These are phyloP conservation scores for Botrytis galanthina DNA, from an alignment of 2,329 filamentous ascomycete genomes.

Conservation along the genomic window DNA sequence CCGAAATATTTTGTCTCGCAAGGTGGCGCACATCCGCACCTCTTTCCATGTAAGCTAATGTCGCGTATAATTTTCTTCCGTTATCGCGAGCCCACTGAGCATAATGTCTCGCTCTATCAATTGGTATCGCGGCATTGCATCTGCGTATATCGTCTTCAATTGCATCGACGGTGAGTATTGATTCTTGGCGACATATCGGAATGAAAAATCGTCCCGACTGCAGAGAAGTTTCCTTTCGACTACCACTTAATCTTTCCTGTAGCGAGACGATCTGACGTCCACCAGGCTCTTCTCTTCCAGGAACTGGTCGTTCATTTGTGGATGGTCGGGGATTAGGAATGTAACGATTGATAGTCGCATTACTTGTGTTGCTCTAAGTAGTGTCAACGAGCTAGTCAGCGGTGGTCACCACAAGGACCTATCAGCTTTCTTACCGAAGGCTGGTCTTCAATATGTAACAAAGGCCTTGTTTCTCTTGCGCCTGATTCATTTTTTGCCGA, in stretches of 20 bases:
- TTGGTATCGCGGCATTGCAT: slow-evolving; percentile 1
- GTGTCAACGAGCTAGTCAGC: background rate
- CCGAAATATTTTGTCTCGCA: slow-evolving; percentile 21
- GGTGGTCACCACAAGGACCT: background rate
- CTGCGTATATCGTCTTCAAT: slow-evolving; percentile 22
- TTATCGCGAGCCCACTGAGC: slow-evolving; percentile 9
- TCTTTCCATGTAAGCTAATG: slow-evolving; percentile 24
- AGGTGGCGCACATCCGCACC: slow-evolving; percentile 21
- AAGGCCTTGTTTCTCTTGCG: background rate
- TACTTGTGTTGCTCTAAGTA: background rate
- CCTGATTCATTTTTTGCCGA: background rate
- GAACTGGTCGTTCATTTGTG: background rate
- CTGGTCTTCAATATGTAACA: background rate
- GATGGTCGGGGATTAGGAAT: background rate
- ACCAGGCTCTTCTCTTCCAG: background rate
- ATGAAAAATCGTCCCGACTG: slow-evolving; percentile 21
- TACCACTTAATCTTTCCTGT: background rate
- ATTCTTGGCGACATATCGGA: slow-evolving; percentile 21
- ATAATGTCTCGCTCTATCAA: background rate
- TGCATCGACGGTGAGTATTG: slow-evolving; percentile 19
- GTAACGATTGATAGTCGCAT: background rate
- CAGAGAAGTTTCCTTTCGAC: background rate
- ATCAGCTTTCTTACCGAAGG: background rate
- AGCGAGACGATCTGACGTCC: background rate
- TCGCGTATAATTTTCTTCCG: slow-evolving; percentile 24